Evolutionary conservation across 495 filamentous ascomycete species (phyloP), one percentile per base, ranked within the genome.

Genomic region (Neurospora sp.): DNA sequence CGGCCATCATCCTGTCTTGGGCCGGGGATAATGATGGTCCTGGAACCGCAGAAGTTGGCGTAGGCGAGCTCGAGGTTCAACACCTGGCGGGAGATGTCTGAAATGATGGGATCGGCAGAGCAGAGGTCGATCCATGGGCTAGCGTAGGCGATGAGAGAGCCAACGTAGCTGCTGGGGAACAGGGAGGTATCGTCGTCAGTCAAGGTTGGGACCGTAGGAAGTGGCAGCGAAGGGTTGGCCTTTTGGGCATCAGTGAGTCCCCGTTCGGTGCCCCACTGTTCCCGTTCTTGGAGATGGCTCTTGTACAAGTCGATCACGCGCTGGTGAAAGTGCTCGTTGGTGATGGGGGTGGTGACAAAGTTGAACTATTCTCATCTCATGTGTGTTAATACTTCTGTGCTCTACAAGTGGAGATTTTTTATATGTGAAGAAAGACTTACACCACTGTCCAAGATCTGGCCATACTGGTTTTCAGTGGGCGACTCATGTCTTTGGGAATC

Each of bases 71-170:
- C 96, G 70, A 96, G 83, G 79, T 93, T 93, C 68, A 99, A 82
- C 3, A 97, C 93, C 79, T 97, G 94, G 39, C 91, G 88, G 14
- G 94, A 97, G 71, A 98, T 84, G 78, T 92, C 90, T 2, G 92
- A 88, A 72, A 97, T 89, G 73, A 92, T 75, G 18, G 93, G 92
- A 80, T 98, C 91, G 1, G 91, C 83, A 40, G 94, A 97, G 75
- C 90, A 92, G 3, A 98, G 80, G 79, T 98, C 94, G 76, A 97
- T 95, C 94, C 94, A 98, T 18, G 91, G 89, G 77, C 93, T 96
- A 12, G 87, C 88, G 35, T 92, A 89, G 41, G 88, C 91, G 10
- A 96, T 83, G 35, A 94, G 79, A 71, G 92, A 89, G 71, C 89
- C 88, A 69, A 93, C 89, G 75, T 88, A 88, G 48, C 91, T 88